phyloP scores from a whole-genome alignment of 257 asterid genomes.

The Jasminum sambac region DNA sequence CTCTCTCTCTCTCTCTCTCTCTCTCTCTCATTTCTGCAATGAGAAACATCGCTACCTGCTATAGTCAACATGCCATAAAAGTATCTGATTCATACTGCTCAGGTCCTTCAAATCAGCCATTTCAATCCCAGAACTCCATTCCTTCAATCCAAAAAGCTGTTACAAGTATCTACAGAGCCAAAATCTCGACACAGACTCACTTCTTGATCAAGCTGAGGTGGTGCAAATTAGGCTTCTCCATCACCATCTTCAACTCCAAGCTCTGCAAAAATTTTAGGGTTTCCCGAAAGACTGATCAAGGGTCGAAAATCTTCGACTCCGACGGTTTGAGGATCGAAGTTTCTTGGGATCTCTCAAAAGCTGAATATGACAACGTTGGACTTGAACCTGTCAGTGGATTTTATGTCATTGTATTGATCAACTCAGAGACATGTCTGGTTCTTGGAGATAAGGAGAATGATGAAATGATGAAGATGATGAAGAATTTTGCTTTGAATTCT shows the following conservation, averaged over 20 bases:
- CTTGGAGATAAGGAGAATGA: constrained; percentile 53
- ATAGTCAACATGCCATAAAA: constrained; percentile 68
- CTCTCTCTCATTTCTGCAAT: constrained; percentile 23
- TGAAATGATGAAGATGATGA: constrained; percentile 25
- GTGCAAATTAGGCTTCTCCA: constrained; percentile 50
- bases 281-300: constrained; percentile 34
- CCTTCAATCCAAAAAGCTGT: constrained; percentile 51
- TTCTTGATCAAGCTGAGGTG: constrained; percentile 56
- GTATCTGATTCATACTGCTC: constrained; percentile 74
- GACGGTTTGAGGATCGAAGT: constrained; percentile 39
- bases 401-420: constrained; percentile 43
- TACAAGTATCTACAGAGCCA: constrained; percentile 53
- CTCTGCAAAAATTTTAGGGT: constrained; percentile 30
- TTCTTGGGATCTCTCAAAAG: constrained; percentile 68
- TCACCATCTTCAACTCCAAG: constrained; percentile 44
- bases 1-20: background rate
- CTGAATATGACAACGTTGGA: constrained; percentile 42
- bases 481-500: constrained; percentile 47
- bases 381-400: constrained; percentile 67
- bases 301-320: constrained; percentile 40
- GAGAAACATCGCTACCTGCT: constrained; percentile 69
- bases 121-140: constrained; percentile 21
- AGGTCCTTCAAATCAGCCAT: constrained; percentile 41
- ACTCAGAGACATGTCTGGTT: constrained; percentile 43
- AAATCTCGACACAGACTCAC: constrained; percentile 36